Evolutionary conservation across 2,329 filamentous ascomycete genomes (phyloP).

Genomic region (Penicillium sp.): DNA sequence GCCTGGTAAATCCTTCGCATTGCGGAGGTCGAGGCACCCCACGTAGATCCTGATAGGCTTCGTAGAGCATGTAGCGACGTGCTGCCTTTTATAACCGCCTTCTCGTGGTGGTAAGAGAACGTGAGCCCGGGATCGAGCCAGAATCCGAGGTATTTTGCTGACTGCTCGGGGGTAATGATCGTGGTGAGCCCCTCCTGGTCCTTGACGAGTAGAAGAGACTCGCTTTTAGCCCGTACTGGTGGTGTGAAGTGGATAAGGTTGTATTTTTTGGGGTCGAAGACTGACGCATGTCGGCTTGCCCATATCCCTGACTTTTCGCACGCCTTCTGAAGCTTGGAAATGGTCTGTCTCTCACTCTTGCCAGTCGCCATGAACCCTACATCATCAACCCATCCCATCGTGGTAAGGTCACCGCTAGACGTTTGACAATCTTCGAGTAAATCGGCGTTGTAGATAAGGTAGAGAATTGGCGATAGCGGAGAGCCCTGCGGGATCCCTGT

Average conservation of each 20-base stretch:
- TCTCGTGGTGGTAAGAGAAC: neutral
- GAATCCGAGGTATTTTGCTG: constrained; percentile 7
- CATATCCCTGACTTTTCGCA: neutral
- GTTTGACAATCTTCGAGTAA: constrained; percentile 17
- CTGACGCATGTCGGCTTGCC: neutral
- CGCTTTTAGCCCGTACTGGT: neutral
- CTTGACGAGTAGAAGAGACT: neutral
- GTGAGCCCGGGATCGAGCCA: constrained; percentile 10
- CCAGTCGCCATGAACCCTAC: neutral
- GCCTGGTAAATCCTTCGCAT: constrained; percentile 9
- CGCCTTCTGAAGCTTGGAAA: neutral
- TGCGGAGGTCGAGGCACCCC: neutral
- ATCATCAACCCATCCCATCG: constrained; percentile 11
- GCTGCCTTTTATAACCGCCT: constrained; percentile 5
- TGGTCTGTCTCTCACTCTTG: fast-evolving
- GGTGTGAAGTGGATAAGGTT: neutral
- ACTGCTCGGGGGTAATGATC: too few relatives aligned
- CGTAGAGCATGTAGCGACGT: constrained; percentile 2
- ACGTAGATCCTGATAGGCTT: neutral
- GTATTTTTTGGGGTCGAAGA: neutral
- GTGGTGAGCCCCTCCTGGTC: too few relatives aligned
- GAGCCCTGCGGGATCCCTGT: constrained; percentile 26
- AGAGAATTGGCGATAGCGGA: constrained; percentile 26
- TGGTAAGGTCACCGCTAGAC: neutral
- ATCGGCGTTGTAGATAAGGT: constrained; percentile 29